phyloP scores from a whole-genome alignment of 148 eudicot species.

The Fallopia convolvulus region DNA sequence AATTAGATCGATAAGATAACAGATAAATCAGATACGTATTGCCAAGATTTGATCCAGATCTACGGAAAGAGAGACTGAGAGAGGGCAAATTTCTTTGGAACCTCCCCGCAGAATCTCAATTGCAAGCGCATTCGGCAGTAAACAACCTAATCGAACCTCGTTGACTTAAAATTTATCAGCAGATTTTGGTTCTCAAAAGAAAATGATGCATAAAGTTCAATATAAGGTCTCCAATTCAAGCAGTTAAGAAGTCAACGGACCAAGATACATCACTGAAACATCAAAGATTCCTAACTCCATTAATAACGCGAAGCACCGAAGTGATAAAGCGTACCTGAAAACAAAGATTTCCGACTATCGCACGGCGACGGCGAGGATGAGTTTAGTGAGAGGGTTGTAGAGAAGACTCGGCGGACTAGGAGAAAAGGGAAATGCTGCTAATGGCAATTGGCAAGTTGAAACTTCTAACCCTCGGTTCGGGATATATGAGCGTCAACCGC shows the following conservation, averaged over 20 bases:
- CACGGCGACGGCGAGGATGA: neutral
- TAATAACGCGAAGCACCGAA: neutral
- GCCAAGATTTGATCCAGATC: neutral
- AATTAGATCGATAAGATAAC: neutral
- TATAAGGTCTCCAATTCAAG: neutral
- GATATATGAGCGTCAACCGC: no score
- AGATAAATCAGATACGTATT: neutral
- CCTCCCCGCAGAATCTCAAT: neutral
- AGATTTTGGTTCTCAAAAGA: neutral
- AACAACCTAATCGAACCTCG: neutral
- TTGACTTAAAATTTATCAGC: neutral
- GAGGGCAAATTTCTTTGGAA: no score
- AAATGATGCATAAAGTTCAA: neutral
- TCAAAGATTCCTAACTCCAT: neutral
- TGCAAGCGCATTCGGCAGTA: neutral
- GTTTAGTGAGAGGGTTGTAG: no score
- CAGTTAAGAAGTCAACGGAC: neutral
- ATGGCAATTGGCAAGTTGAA: neutral
- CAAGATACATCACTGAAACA: neutral
- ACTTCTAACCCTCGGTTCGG: no score
- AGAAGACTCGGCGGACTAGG: neutral
- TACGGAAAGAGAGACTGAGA: neutral
- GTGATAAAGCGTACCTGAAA: neutral
- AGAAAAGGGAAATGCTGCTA: neutral
- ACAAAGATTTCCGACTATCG: neutral